Base-by-base conservation (phyloP, 805 yeast species). In the Kazachstania viticola region DNA sequence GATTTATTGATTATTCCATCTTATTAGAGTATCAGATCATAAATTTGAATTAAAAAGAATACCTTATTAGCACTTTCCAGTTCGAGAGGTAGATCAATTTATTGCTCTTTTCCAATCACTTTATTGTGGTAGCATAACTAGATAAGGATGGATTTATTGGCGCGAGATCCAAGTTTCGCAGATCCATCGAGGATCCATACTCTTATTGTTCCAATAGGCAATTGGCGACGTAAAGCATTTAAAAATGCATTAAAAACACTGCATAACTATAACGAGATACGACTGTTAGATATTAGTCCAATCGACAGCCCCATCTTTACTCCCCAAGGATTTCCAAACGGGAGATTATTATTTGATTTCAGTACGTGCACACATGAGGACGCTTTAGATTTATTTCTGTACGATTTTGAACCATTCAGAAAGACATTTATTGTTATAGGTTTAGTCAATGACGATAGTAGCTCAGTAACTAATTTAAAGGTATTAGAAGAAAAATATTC, bases 321-420 rank as follows among this genome's bases (percentile, higher is more conserved):
- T 43, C 95, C 97, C 2, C 91, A 78, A 47, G 77, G 79, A 0
- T 81, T 73, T 45, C 95, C 96, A 1, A 67, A 68, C 30, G 97
- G 97, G 0, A 59, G 78, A 30, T 55, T 88, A 1, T 52, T 75
- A 11, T 81, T 69, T 46, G 75, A 75, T 34, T 73, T 73, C 40
- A 54, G 67, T 2, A 44, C 68, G 0, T 60, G 35, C 7, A 51
- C 47, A 8, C 39, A 44, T 15, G 38, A 68, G 1, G 77, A 72
- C 34, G 65, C 64, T n/a, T 75, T 72, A 25, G 66, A 79, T 17
- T 56, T 75, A 5, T 76, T 79, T 32, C 60, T 88, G 26, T 82
- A 79, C 43, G 97, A 88, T 54, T 74, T 88, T 40, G 96, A 91
- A 56, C 94, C 95, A 1, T 84, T 71, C 55, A 60, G 96, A 31